A percentile compares a stretch with the other conserved stretches of the same genome.
Conservation (phyloP, 345 rosid genomes). For the Camelina neglecta region DNA sequence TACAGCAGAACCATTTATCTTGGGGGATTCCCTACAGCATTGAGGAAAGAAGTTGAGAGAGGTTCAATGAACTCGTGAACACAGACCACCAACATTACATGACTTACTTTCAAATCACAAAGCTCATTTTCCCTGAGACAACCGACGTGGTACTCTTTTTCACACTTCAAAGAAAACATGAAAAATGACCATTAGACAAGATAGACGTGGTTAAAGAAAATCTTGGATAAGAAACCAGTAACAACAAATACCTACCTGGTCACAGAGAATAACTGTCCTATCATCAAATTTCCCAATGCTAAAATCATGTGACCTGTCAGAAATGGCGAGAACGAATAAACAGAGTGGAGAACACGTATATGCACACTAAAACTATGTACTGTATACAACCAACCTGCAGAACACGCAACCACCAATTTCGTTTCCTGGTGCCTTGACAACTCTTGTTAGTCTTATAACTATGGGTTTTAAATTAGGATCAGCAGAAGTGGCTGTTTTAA, state of each 20-base stretch:
- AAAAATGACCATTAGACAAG: conserved; percentile 23
- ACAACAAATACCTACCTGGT: conserved; percentile 84
- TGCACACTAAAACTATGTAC: not conserved
- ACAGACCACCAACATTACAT: not conserved
- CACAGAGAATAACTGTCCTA: conserved; percentile 85
- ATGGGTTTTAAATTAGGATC: conserved; percentile 55
- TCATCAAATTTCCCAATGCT: conserved; percentile 64
- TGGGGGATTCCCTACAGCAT: conserved; percentile 39
- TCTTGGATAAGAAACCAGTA: conserved; percentile 12
- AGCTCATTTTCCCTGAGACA: conserved; percentile 70
- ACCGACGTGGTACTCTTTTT: conserved; percentile 90
- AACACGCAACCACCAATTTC: conserved; percentile 88
- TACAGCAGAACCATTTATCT: conserved; percentile 82
- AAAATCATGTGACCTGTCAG: conserved; percentile 71
- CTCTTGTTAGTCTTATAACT: conserved; percentile 61
- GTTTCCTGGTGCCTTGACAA: conserved; percentile 67
- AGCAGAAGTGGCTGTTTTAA: conserved; percentile 47
- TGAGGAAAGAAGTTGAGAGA: conserved; percentile 4
- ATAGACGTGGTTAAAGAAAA: not conserved
- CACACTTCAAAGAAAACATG: conserved; percentile 59
- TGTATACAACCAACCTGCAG: conserved; percentile 66
- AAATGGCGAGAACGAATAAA: conserved; percentile 11
- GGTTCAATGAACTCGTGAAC: conserved; percentile 25
- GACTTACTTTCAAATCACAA: conserved; percentile 70
- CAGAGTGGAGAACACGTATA: not conserved